phyloP scores from a whole-genome alignment of 2,329 filamentous ascomycete genomes.

The Sclerotinia borealis region DNA sequence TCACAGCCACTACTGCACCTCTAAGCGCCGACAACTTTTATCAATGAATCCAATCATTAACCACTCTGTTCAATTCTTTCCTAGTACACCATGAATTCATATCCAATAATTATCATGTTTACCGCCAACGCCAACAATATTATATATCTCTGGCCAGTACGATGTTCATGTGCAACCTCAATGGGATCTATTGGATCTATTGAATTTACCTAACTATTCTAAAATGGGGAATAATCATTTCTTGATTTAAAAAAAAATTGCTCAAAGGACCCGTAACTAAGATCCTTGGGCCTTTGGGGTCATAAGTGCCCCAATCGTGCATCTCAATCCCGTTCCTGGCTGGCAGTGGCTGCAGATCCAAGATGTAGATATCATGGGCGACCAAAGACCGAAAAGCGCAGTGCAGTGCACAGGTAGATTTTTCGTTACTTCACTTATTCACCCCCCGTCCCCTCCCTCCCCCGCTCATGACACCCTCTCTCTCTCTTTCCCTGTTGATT shows the following conservation, averaged over 20 bases:
- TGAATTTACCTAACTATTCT: neutral
- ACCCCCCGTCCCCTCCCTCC: neutral
- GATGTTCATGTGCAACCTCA: neutral
- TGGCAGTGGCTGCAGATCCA: neutral
- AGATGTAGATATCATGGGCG: neutral
- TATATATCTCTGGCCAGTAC: neutral
- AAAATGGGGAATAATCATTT: neutral
- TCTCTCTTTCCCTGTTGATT: conserved; percentile 7
- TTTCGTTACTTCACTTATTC: neutral
- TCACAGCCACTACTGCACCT: neutral
- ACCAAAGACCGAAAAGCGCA: neutral
- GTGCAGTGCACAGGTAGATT: neutral
- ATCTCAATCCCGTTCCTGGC: neutral
- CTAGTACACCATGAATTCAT: neutral
- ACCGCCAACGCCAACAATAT: neutral
- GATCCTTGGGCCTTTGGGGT: neutral
- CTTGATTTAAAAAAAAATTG: neutral
- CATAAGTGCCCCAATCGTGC: neutral
- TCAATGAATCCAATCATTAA: neutral
- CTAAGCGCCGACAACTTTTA: conserved; percentile 9
- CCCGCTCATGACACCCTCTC: conserved; percentile 5
- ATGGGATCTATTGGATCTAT: conserved; percentile 5
- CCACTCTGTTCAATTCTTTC: neutral
- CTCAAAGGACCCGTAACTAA: neutral
- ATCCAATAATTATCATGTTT: neutral